Evolutionary conservation across 1,284 basidiomycete genomes (phyloP).

Genomic region (Sanghuangporus sanghuang): DNA sequence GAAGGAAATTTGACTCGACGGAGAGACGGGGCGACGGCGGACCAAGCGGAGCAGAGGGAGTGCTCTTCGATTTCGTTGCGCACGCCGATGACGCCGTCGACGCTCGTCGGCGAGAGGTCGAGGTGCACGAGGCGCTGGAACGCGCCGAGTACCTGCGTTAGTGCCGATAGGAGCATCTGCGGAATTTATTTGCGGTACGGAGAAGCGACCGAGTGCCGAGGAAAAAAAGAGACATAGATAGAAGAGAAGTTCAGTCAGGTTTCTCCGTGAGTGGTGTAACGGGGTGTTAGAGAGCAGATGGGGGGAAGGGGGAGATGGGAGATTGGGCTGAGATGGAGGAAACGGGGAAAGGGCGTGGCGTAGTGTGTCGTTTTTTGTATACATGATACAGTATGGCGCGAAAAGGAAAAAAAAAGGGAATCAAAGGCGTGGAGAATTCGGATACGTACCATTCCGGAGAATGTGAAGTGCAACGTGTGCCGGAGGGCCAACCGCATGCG

Average conservation of each 20-base stretch:
- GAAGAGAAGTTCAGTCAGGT: not conserved
- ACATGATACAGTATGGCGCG: slow-evolving; percentile 6
- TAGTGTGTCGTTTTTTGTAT: not conserved
- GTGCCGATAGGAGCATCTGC: slow-evolving; percentile 31
- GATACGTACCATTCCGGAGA: slow-evolving; percentile 58
- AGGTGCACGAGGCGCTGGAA: slow-evolving; percentile 32
- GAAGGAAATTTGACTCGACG: slow-evolving; percentile 52
- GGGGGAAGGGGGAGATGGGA: not conserved
- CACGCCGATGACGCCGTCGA: slow-evolving; percentile 35
- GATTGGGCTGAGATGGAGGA: not conserved
- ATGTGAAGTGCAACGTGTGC: slow-evolving; percentile 57
- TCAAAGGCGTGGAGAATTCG: not conserved
- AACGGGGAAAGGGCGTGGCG: not conserved
- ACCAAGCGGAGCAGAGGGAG: slow-evolving; percentile 49
- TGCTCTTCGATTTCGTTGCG: slow-evolving; percentile 45
- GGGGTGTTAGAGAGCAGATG: not conserved
- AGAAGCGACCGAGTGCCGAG: not conserved
- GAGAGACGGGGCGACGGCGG: slow-evolving; percentile 46
- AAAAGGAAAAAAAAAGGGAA: slow-evolving; percentile 3
- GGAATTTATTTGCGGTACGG: not conserved
- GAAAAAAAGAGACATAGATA: not conserved
- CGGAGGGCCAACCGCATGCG: slow-evolving; percentile 55
- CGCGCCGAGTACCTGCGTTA: slow-evolving; percentile 33
- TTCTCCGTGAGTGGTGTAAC: not conserved
- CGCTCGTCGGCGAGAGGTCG: slow-evolving; percentile 54